Base-by-base conservation (phyloP, 2,329 filamentous ascomycete genomes). In the Erysiphe pulchra region DNA sequence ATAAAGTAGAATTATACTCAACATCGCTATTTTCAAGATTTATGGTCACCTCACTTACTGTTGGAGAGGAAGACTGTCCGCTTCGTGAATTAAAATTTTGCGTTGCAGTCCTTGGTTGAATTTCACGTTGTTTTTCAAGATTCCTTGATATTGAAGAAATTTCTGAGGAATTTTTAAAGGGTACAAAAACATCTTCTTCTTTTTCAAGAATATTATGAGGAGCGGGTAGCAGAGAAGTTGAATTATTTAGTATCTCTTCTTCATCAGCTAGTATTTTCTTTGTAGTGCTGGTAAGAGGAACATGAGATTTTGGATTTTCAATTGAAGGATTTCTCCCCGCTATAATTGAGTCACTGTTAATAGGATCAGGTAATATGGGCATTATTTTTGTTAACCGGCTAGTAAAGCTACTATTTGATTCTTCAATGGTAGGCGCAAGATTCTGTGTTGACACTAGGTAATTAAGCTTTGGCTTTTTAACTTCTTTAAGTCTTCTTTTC, bases 381-480 rank as follows among this genome's bases (percentile, higher is more conserved):
- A 50, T 46, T 24, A 51, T 52, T 33, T 54, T 55, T 34, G 51
- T 55, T 34, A 58, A 51, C 33, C 50, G 54, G 37, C 51, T 54
- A 37, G 56, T 56, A 48, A 57, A 58, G 20, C 50, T 49, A 41
- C 43, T 52, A 16, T 50, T 53, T 24, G 46, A 20, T 18, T 42
- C 42, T 6, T 47, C 46, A 47, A 50, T 45, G 5, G 46, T 42
- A 18, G 48, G 46, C 42, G 50, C 45, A 5, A 47, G 48, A 45
- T 42, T 54, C 28, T 44, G 47, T 20, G n/a, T 34, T 31, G 20
- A n/a, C n/a, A n/a, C n/a, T n/a, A n/a, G 20, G 6, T 24, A 24
- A 24, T 3, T 24, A 24, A 24, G 20, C 6, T 24, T 24, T 24
- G 20, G 20, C 6, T 24, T 24, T 24, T 24, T 24, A 24, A 24